Conservation (phyloP, 768 basidiomycete species). For the Tulasnella sp. region DNA sequence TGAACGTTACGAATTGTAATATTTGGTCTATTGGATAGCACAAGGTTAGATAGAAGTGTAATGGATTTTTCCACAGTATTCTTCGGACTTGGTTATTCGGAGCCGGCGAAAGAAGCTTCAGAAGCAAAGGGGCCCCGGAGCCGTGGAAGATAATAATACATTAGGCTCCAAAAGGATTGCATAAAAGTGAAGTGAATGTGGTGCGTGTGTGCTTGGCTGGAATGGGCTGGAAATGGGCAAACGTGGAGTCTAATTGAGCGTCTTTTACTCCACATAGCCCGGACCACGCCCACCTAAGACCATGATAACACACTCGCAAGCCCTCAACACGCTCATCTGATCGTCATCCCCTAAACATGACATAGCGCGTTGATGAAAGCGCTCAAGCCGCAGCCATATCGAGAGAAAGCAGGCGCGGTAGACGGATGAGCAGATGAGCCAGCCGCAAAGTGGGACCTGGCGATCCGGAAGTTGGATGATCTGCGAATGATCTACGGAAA, state of each 20-base stretch:
- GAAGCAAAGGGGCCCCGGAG: background rate
- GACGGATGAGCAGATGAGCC: background rate
- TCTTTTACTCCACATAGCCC: background rate
- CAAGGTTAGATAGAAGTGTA: too few relatives aligned
- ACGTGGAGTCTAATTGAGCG: background rate
- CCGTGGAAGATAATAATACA: background rate
- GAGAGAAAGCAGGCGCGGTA: background rate
- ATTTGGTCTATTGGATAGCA: background rate
- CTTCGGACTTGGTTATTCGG: background rate
- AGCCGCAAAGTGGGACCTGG: background rate
- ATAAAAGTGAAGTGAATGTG: background rate
- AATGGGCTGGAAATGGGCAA: background rate
- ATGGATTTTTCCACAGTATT: background rate
- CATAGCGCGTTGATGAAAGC: too few relatives aligned
- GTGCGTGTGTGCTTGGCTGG: background rate
- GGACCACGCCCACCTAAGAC: background rate
- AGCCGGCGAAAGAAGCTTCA: background rate
- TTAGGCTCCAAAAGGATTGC: background rate
- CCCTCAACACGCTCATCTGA: background rate
- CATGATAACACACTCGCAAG: background rate
- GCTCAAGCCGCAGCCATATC: background rate
- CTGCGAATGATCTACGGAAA: background rate
- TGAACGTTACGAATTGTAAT: background rate
- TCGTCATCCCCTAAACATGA: background rate
- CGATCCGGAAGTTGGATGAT: background rate